phyloP scores from a whole-genome alignment of 2,329 filamentous ascomycete genomes.

The Helotiales sp. region DNA sequence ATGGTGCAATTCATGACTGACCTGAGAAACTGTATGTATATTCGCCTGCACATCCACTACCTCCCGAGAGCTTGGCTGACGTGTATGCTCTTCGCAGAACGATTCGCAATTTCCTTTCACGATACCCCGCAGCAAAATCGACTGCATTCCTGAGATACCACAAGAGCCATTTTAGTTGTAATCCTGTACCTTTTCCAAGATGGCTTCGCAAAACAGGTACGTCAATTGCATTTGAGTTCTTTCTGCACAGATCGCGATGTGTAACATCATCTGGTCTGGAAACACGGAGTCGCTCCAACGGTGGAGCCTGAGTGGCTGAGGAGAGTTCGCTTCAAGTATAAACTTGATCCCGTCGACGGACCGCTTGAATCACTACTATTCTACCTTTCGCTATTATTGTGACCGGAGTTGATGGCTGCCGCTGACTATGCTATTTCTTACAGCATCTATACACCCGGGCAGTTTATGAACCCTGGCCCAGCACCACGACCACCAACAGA shows the following conservation, averaged over 20 bases:
- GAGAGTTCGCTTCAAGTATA: neutral
- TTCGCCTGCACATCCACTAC: neutral
- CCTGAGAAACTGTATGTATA: neutral
- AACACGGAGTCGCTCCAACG: slow-evolving; percentile 21
- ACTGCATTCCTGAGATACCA: slow-evolving; percentile 10
- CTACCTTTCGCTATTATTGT: slow-evolving; percentile 6
- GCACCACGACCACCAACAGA: slow-evolving; percentile 87
- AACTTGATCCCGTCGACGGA: neutral
- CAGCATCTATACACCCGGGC: slow-evolving; percentile 59
- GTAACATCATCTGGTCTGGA: slow-evolving; percentile 25
- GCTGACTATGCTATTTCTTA: slow-evolving; percentile 20
- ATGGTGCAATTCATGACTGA: neutral
- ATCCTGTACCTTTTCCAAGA: slow-evolving; percentile 24
- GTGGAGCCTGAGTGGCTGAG: slow-evolving; percentile 11
- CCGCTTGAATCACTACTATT: slow-evolving; percentile 3
- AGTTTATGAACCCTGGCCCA: slow-evolving; percentile 96
- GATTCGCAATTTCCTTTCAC: slow-evolving; percentile 27
- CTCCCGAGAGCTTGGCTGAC: neutral
- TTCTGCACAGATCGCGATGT: slow-evolving; percentile 24
- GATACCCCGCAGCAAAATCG: slow-evolving; percentile 31
- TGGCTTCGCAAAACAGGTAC: slow-evolving; percentile 36
- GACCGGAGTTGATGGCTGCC: slow-evolving; percentile 15
- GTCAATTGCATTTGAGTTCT: slow-evolving; percentile 10
- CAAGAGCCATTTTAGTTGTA: slow-evolving; percentile 17
- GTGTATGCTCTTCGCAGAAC: slow-evolving; percentile 7